These are phyloP conservation scores for Zizania palustris DNA, from an alignment of 202 grass and related monocot species.

Conservation along the genomic window DNA sequence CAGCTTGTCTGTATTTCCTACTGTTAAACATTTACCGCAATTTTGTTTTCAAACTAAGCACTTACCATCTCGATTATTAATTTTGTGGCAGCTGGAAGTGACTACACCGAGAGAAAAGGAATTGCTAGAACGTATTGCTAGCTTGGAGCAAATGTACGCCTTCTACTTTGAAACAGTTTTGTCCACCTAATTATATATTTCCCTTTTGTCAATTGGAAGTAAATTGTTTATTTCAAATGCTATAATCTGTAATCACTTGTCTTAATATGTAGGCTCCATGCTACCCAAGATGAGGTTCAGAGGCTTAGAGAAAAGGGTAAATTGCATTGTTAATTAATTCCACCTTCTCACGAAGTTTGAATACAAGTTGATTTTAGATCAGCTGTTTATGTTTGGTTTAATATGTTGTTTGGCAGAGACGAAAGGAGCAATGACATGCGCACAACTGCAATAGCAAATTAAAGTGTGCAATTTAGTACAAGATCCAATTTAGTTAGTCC, in stretches of 20 bases:
- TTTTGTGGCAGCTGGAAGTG: conserved; percentile 30
- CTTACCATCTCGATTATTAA: not conserved
- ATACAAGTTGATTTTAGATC: not conserved
- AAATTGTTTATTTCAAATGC: not conserved
- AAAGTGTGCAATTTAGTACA: not conserved
- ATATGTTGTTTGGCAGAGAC: conserved; percentile 7
- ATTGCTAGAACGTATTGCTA: conserved; percentile 36
- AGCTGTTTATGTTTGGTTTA: not conserved
- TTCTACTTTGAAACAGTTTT: not conserved
- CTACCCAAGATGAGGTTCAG: conserved; percentile 42
- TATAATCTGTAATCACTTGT: not conserved
- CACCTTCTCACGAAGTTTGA: not conserved
- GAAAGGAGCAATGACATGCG: not conserved
- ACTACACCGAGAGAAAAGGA: conserved; percentile 44
- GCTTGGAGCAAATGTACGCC: conserved; percentile 44
- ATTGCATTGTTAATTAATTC: not conserved
- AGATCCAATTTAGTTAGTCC: not conserved
- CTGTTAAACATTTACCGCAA: not conserved
- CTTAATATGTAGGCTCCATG: conserved; percentile 22
- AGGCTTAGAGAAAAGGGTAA: conserved; percentile 52
- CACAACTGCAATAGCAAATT: conserved; percentile 3
- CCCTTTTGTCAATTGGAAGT: not conserved
- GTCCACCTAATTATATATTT: not conserved
- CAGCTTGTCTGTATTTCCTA: too few species aligned
- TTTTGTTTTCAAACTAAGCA: not conserved